Percentiles rank a stretch among this genome's conserved stretches.
phyloP scores from a whole-genome alignment of 2,329 filamentous ascomycete species.

The Clonostachys sp. region DNA sequence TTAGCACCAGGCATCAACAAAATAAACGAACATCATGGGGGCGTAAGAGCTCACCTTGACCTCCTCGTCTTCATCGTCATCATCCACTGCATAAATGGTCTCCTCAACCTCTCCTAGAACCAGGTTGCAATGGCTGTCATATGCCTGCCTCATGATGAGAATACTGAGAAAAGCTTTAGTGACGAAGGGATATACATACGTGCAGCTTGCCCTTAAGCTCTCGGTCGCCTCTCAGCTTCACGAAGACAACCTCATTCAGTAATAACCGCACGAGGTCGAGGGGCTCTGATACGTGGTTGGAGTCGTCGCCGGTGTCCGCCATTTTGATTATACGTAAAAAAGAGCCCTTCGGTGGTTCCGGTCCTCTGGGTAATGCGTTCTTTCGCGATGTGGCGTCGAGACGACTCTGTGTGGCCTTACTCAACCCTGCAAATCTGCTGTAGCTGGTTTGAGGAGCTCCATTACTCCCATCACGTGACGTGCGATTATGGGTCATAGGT shows the following conservation, averaged over 20 bases:
- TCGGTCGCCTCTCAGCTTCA: slow-evolving; percentile 92
- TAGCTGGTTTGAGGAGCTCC: neutral
- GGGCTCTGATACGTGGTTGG: slow-evolving; percentile 76
- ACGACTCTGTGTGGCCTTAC: neutral
- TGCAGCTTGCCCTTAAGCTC: slow-evolving; percentile 94
- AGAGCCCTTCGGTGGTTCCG: neutral
- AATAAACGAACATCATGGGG: neutral
- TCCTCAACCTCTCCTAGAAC: slow-evolving; percentile 96
- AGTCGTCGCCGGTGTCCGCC: slow-evolving; percentile 78
- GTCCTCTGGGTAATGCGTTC: neutral
- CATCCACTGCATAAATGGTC: slow-evolving; percentile 90
- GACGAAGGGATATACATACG: slow-evolving; percentile 46
- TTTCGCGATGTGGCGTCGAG: neutral
- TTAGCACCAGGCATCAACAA: neutral
- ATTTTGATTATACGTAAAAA: slow-evolving; percentile 41
- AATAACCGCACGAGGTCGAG: slow-evolving; percentile 93
- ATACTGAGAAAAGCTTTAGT: neutral
- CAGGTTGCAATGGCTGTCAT: slow-evolving; percentile 97
- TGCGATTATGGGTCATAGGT: too few relatives aligned
- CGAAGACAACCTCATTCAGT: slow-evolving; percentile 93
- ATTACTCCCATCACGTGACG: too few relatives aligned
- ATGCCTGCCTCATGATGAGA: slow-evolving; percentile 60
- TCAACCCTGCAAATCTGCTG: slow-evolving; percentile 1
- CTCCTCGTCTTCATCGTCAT: slow-evolving; percentile 78
- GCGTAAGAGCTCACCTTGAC: slow-evolving; percentile 53